Base-by-base conservation (phyloP, 495 filamentous ascomycete genomes). In the Penicillium crystallinum region DNA sequence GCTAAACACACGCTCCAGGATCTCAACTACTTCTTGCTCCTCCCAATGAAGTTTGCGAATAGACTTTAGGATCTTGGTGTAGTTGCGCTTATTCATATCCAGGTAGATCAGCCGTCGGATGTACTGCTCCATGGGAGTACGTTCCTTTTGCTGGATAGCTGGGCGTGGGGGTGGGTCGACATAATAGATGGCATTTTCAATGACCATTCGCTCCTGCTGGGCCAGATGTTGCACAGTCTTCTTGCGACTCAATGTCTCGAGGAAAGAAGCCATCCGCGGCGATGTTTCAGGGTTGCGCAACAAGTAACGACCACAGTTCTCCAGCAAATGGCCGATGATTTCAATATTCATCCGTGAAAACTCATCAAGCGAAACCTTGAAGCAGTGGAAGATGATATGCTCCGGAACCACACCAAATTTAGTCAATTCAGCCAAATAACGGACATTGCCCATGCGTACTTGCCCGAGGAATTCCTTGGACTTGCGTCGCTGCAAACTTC, bases 301-400 rank as follows among this genome's bases (percentile, higher is more conserved):
- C 36, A 99, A 74, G 71, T 96, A 99, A 6, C 91, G 85, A 29
- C 93, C 93, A 60, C 95, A 99, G 60, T 96, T 97, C 72, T 99
- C 93, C 7, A 99, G 77, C n/a, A 97, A 75, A 58, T 95, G 91
- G 58, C 91, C 92, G 56, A 97, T 95, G 58, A 99, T 96, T 66
- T 99, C 95, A 53, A 99, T 95, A 61, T 97, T 97, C 83, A 96
- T 95, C 56, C 91, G 82, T 8, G 95, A 96, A 58, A 99, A 97
- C 54, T 99, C 93, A 59, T 99, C 95, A 6, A 97, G 74, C 53
- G 93, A 93, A 59, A 99, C 91, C 67, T 95, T 97, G 54, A 99
- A 80, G 69, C 92, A 97, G 59, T 99, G 95, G 70, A 99, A 99
- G 51, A 97, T 93, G 57, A 97, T 91, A 66, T 99, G 93, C 68